A percentile compares a stretch with the other conserved stretches of the same genome.
Evolutionary conservation across 2,329 filamentous ascomycete genomes (phyloP).

Genomic region (Beauveria brongniartii): DNA sequence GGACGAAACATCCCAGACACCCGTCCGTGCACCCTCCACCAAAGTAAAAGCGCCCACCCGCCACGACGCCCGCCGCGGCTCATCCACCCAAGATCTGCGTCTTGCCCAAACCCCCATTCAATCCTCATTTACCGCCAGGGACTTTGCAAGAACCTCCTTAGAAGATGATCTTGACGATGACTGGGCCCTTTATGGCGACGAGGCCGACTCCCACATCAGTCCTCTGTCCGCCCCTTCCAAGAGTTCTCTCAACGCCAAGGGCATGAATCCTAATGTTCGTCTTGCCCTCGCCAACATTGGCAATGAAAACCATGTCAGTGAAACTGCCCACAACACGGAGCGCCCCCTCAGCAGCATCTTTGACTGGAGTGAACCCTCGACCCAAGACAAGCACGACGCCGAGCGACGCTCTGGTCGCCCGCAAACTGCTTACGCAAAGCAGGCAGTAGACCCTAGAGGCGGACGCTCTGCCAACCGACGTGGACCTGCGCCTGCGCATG

Average conservation of each 20-base stretch:
- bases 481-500: constrained; percentile 59
- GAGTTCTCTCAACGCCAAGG: constrained; percentile 44
- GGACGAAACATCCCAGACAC: constrained; percentile 49
- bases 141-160: constrained; percentile 45
- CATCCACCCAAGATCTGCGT: neutral
- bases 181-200: constrained; percentile 51
- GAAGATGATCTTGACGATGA: constrained; percentile 58
- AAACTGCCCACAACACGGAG: constrained; percentile 27
- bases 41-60: constrained; percentile 14
- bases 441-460: constrained; percentile 60
- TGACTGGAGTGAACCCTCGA: constrained; percentile 65
- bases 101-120: constrained; percentile 18
- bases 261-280: constrained; percentile 45
- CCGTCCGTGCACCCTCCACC: constrained; percentile 32
- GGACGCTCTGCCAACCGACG: constrained; percentile 61
- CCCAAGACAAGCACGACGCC: constrained; percentile 52
- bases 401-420: constrained; percentile 56
- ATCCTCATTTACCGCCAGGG: constrained; percentile 27
- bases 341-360: constrained; percentile 62
- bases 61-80: constrained; percentile 18
- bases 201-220: constrained; percentile 45
- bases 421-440: constrained; percentile 69
- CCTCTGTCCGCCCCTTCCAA: constrained; percentile 49
- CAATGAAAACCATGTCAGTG: constrained; percentile 23
- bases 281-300: constrained; percentile 47